Conservation (phyloP, 2,329 filamentous ascomycete genomes). For the Lasiodiplodia hormozganensis region DNA sequence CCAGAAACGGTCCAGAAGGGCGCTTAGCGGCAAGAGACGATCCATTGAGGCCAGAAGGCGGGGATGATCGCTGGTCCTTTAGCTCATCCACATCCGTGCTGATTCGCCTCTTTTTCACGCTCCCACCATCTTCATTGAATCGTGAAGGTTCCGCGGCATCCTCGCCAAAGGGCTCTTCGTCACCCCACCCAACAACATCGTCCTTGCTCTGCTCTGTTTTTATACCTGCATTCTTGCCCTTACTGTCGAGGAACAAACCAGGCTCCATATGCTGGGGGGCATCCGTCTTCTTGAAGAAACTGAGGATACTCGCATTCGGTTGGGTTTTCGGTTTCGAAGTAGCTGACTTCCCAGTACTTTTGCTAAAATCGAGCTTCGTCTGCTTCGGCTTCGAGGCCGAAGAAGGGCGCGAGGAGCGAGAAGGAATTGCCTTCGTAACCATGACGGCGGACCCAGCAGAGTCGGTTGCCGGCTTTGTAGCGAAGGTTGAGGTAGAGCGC, state of each 20-base stretch:
- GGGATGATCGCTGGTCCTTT: slow-evolving; percentile 39
- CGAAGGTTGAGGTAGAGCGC: slow-evolving; percentile 28
- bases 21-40: slow-evolving; percentile 36
- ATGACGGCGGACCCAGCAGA: slow-evolving; percentile 35
- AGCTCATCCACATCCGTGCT: slow-evolving; percentile 48
- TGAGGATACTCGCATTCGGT: slow-evolving; percentile 60
- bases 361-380: slow-evolving; percentile 45
- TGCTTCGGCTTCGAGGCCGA: slow-evolving; percentile 38
- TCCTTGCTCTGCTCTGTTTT: slow-evolving; percentile 37
- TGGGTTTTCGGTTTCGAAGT: slow-evolving; percentile 48
- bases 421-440: slow-evolving; percentile 35
- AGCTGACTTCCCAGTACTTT: slow-evolving; percentile 38
- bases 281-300: slow-evolving; percentile 62
- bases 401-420: slow-evolving; percentile 25
- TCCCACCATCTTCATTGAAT: slow-evolving; percentile 53
- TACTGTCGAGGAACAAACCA: slow-evolving; percentile 47
- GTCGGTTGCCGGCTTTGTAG: slow-evolving; percentile 30
- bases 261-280: slow-evolving; percentile 40
- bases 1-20: slow-evolving; percentile 68
- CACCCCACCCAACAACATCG: slow-evolving; percentile 42
- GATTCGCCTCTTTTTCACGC: slow-evolving; percentile 51
- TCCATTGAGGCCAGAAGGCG: slow-evolving; percentile 32
- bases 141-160: slow-evolving; percentile 38
- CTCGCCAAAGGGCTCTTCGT: slow-evolving; percentile 35
- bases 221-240: slow-evolving; percentile 31